Conservation (phyloP, 176 grass and related monocot genomes). For the Puya raimondii region DNA sequence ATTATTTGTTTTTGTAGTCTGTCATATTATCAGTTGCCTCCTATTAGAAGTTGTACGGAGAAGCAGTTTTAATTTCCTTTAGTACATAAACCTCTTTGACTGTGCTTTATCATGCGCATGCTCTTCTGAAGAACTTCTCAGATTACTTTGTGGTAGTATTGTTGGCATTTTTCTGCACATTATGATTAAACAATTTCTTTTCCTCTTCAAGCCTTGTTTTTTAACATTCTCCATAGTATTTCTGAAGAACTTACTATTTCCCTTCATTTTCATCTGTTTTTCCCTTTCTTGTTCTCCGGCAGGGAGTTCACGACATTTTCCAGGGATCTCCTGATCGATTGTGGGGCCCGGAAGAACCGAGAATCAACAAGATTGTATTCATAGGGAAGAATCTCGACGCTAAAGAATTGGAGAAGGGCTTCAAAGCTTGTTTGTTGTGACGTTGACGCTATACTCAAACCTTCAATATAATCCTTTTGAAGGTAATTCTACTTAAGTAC, state of each 20-base stretch:
- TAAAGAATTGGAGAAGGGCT: conserved; percentile 80
- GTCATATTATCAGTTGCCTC: neutral
- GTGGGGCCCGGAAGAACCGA: conserved; percentile 67
- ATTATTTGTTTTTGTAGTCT: neutral
- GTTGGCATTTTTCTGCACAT: too few relatives aligned
- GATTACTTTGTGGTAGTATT: too few relatives aligned
- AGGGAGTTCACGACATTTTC: conserved; percentile 99
- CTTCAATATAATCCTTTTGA: neutral
- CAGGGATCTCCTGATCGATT: conserved; percentile 91
- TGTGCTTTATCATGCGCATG: too few relatives aligned
- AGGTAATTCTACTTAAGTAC: neutral
- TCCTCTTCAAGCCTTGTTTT: too few relatives aligned
- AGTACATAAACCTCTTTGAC: too few relatives aligned
- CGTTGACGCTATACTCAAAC: neutral
- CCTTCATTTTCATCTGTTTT: neutral
- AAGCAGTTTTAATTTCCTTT: neutral
- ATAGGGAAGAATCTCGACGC: conserved; percentile 76
- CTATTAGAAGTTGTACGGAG: neutral
- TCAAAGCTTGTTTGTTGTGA: conserved; percentile 75
- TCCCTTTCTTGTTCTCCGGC: neutral
- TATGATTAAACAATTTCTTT: too few relatives aligned
- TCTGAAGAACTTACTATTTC: neutral
- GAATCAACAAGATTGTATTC: conserved; percentile 96
- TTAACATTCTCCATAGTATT: too few relatives aligned
- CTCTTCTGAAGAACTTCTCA: too few relatives aligned